Conservation (phyloP, 805 yeast species). For the Dipodascus geniculatus region DNA sequence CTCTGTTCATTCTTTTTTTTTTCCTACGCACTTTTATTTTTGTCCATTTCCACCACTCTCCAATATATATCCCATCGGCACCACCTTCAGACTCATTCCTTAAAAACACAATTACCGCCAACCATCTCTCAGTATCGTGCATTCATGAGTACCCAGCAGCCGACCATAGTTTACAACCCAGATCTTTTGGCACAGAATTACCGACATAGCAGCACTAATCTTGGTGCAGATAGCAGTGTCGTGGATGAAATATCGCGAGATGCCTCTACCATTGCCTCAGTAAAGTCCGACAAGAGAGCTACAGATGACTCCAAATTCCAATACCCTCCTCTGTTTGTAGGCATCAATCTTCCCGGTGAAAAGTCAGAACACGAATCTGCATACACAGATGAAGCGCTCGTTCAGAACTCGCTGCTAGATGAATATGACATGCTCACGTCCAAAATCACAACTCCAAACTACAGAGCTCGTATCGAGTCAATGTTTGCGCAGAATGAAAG, state of each 20-base stretch:
- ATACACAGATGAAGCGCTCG: constrained; percentile 22
- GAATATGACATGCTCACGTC: constrained; percentile 39
- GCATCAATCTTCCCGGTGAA: constrained; percentile 25
- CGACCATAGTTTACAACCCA: neutral
- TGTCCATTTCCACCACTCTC: neutral
- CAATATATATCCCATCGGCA: neutral
- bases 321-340: constrained; percentile 19
- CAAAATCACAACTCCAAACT: constrained; percentile 40
- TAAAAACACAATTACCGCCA: neutral
- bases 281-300: neutral
- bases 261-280: neutral
- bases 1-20: neutral
- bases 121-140: neutral
- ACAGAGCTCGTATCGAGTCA: constrained; percentile 20
- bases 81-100: neutral
- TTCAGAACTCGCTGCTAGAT: constrained; percentile 23
- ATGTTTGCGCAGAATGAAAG: constrained; percentile 12
- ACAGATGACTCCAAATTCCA: neutral
- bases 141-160: neutral
- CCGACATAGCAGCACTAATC: neutral
- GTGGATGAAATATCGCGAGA: neutral
- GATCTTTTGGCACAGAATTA: neutral
- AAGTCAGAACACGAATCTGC: constrained; percentile 19
- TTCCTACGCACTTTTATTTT: no score
- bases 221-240: neutral